These are phyloP conservation scores for Exobasidium rhododendri DNA, from an alignment of 1,284 basidiomycete species.

Conservation along the genomic window DNA sequence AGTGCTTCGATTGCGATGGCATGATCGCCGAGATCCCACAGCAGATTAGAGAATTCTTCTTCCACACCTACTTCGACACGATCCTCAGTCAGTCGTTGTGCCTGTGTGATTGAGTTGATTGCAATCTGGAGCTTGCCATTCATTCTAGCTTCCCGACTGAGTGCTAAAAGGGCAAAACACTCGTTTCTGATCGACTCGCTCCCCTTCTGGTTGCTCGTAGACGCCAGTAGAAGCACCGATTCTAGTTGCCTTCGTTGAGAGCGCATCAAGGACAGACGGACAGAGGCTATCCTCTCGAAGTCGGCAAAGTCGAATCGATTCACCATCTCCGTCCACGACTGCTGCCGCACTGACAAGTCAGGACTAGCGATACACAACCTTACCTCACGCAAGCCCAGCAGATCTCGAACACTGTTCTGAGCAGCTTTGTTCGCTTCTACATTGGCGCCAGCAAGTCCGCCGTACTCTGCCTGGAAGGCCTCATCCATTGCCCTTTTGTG, in stretches of 20 bases:
- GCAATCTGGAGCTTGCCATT: conserved; percentile 74
- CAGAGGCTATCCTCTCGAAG: conserved; percentile 74
- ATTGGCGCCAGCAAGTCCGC: conserved; percentile 21
- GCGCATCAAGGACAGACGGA: conserved; percentile 75
- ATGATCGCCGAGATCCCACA: conserved; percentile 84
- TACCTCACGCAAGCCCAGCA: conserved; percentile 32
- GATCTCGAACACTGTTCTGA: conserved; percentile 20
- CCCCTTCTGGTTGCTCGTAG: conserved; percentile 63
- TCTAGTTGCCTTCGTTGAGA: conserved; percentile 66
- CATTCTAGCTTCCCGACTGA: conserved; percentile 72
- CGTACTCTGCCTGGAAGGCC: conserved; percentile 25
- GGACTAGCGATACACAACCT: no score
- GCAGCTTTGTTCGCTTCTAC: conserved; percentile 25
- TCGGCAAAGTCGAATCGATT: conserved; percentile 66
- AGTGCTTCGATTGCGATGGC: conserved; percentile 76
- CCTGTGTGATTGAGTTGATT: conserved; percentile 76
- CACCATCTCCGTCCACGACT: not conserved
- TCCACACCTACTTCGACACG: conserved; percentile 52
- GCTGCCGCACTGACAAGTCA: not conserved
- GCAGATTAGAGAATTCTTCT: conserved; percentile 69
- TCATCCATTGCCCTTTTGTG: conserved; percentile 20
- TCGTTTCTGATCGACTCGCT: conserved; percentile 65
- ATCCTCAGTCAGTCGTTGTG: conserved; percentile 61
- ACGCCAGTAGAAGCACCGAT: conserved; percentile 69
- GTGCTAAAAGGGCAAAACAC: conserved; percentile 66